Percentiles rank a stretch among this genome's conserved stretches.
Conservation (phyloP, 108 stramenopile species). For the Poteriospumella lacustris region DNA sequence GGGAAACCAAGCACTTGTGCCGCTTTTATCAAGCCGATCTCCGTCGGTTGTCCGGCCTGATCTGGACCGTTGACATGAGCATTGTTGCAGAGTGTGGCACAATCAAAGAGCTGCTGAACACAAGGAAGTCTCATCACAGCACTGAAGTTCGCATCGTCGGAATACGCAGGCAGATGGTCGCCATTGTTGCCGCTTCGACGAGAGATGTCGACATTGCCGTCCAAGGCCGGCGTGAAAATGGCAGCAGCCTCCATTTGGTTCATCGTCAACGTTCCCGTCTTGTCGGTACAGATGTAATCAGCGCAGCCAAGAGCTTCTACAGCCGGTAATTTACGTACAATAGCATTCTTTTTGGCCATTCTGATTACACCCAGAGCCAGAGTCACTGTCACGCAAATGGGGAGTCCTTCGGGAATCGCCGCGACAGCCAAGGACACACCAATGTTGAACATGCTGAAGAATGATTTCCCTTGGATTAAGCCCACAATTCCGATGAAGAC, state of each 20-base stretch:
- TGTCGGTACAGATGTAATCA: constrained; percentile 15
- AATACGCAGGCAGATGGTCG: neutral
- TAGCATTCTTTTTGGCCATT: constrained; percentile 29
- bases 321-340: neutral
- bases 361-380: constrained; percentile 20
- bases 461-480: constrained; percentile 61
- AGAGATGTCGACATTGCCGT: neutral
- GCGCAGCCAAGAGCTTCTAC: constrained; percentile 29
- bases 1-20: constrained; percentile 66
- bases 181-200: neutral
- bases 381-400: constrained; percentile 24
- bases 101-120: constrained; percentile 34
- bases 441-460: constrained; percentile 22
- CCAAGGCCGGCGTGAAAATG: neutral
- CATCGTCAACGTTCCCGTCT: constrained; percentile 18
- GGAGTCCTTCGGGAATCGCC: constrained; percentile 25
- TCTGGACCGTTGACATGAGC: constrained; percentile 30
- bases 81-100: constrained; percentile 50
- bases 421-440: constrained; percentile 26
- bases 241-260: constrained; percentile 1
- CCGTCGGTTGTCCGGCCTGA: constrained; percentile 70
- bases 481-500: constrained; percentile 74
- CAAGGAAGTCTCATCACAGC: constrained; percentile 31
- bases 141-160: neutral
- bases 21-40: constrained; percentile 77